A percentile compares a stretch with the other conserved stretches of the same genome.
phyloP scores from a whole-genome alignment of 2,329 filamentous ascomycete genomes.

The Chaetomiaceae sp. region DNA sequence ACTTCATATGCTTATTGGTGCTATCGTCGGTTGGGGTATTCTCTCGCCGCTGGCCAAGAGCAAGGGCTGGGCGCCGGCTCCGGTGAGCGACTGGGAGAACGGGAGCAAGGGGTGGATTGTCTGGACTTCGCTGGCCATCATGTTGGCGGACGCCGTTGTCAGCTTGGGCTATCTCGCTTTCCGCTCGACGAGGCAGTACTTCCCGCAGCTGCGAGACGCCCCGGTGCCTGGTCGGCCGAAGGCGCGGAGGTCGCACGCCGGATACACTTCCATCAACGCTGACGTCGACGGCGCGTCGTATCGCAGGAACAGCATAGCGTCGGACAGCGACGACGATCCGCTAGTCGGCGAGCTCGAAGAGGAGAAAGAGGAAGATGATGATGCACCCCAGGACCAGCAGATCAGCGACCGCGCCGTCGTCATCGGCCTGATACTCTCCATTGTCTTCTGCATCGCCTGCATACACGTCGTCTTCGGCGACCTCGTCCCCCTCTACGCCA shows the following conservation, averaged over 20 bases:
- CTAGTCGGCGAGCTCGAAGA: conserved; percentile 69
- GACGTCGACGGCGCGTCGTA: conserved; percentile 4
- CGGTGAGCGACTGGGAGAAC: conserved; percentile 80
- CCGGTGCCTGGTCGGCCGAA: conserved; percentile 5
- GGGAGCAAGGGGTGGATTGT: conserved; percentile 99
- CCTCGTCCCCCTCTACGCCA: conserved; percentile 74
- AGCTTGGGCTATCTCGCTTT: conserved; percentile 76
- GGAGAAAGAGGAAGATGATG: conserved; percentile 64
- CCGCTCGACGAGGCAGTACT: conserved; percentile 33
- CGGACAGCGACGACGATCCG: not conserved
- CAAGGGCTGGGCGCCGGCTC: conserved; percentile 83
- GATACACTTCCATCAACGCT: conserved; percentile 17
- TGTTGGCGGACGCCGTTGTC: conserved; percentile 89
- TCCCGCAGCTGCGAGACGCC: conserved; percentile 5
- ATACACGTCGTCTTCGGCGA: conserved; percentile 80
- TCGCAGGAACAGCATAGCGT: not conserved
- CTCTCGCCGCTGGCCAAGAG: conserved; percentile 84
- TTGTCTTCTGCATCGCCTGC: conserved; percentile 73
- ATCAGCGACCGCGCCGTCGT: conserved; percentile 67
- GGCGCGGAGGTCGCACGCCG: conserved; percentile 2
- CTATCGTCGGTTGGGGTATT: conserved; percentile 83
- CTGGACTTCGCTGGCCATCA: conserved; percentile 92
- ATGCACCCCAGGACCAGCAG: conserved; percentile 79
- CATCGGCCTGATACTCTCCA: conserved; percentile 70
- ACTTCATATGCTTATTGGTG: conserved; percentile 89